Base-by-base conservation (phyloP, 78 protist genomes). In the Dictyostelium firmibasis region DNA sequence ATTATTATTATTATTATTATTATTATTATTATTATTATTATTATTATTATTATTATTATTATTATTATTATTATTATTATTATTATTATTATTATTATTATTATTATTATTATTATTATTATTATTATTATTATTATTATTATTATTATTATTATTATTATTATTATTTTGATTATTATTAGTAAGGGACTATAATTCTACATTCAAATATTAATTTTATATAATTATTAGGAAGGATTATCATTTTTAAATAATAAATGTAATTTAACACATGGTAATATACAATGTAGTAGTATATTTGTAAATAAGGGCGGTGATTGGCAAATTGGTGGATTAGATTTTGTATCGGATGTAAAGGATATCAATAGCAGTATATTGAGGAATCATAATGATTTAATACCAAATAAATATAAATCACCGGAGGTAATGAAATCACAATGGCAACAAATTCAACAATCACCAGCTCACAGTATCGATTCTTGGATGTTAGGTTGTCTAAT, bases 281-380 rank as follows among this genome's bases (percentile, higher is more conserved):
- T 96, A 14, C 72, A 84, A 47, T 44, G 72, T 13, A 84, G 91
- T 14, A 86, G 75, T 38, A 67, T 96, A 18, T 96, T 96, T 84
- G 96, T 96, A 7, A 96, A 85, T 31, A 83, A 85, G 78, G 44
- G 81, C 25, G 97, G 97, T n/a, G 97, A 96, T 86, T 96, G 97
- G 97, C 92, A 96, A 79, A 75, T 96, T 31, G 96, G 97, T 23
- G 95, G 95, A 57, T 83, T 96, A 36, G 97, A 96, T 35, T 77
- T 87, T 18, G 79, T 86, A 16, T 83, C 95, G 6, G 95, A 88
- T 81, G 29, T 92, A 14, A 69, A 47, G 25, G 95, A 85, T 69
- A n/a, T 47, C 16, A 84, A 83, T 27, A 69, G 60, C 2, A 38
- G 44, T 41, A 57, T 83, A 25, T 86, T 86, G n/a, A 78, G 82